Conservation (phyloP, 2,329 filamentous ascomycete genomes). For the Sphaceloma murrayae region DNA sequence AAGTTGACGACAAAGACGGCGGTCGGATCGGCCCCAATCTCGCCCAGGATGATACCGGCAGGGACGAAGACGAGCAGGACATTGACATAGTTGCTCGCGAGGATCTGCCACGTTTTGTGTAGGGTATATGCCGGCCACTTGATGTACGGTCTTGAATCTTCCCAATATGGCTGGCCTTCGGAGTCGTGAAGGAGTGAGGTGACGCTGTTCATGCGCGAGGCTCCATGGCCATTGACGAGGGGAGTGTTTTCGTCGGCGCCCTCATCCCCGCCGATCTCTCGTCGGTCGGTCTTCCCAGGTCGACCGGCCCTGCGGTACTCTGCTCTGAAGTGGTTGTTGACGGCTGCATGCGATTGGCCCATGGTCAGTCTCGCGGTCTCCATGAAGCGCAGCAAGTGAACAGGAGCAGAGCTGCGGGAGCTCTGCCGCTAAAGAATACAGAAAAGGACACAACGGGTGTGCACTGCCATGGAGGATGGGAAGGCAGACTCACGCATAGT, state of each 20-base stretch:
- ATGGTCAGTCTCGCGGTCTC: slow-evolving; percentile 15
- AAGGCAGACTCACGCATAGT: slow-evolving; percentile 15
- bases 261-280: slow-evolving; percentile 46
- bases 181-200: slow-evolving; percentile 17
- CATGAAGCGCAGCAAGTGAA: not conserved
- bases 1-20: slow-evolving; percentile 85
- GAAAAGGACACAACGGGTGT: not conserved
- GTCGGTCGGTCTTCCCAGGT: slow-evolving; percentile 2
- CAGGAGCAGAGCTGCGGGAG: not conserved
- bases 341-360: slow-evolving; percentile 11
- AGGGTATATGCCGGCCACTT: slow-evolving; percentile 26
- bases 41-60: slow-evolving; percentile 59
- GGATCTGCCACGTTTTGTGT: slow-evolving; percentile 34
- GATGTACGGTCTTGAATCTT: slow-evolving; percentile 27
- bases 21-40: slow-evolving; percentile 52
- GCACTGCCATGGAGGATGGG: slow-evolving; percentile 10
- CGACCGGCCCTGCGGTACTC: slow-evolving; percentile 17
- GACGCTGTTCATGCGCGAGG: slow-evolving; percentile 13
- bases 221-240: slow-evolving; percentile 22
- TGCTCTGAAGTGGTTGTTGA: slow-evolving; percentile 16
- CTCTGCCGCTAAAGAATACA: slow-evolving; percentile 1
- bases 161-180: slow-evolving; percentile 15
- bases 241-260: slow-evolving; percentile 25
- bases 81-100: slow-evolving; percentile 52
- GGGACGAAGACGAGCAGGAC: slow-evolving; percentile 65